Conservation (phyloP, 176 grass and related monocot genomes). For the Aegilops tauschii region DNA sequence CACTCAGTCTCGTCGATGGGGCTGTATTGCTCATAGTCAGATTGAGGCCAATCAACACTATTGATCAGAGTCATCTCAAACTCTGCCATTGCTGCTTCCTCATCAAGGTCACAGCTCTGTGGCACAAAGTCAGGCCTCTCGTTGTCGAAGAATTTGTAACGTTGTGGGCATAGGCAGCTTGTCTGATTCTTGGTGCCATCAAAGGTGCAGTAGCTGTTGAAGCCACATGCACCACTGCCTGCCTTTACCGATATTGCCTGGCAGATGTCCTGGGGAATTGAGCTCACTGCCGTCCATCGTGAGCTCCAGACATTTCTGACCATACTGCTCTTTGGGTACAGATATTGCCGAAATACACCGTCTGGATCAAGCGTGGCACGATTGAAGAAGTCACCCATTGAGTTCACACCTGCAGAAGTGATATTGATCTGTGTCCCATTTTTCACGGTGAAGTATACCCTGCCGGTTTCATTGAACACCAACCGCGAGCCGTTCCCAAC, state of each 20-base stretch:
- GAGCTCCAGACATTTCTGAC: background rate
- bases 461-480: constrained; percentile 31
- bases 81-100: background rate
- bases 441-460: background rate
- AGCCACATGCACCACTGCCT: no score
- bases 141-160: background rate
- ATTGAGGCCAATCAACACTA: background rate
- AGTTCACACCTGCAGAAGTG: background rate
- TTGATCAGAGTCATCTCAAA: background rate
- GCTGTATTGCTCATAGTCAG: background rate
- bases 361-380: background rate
- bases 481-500: background rate
- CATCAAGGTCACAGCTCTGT: constrained; percentile 12
- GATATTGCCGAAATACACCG: constrained; percentile 7
- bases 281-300: background rate
- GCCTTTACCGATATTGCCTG: no score
- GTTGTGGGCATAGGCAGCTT: background rate
- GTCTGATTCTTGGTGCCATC: background rate
- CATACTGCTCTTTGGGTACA: background rate
- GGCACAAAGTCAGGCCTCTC: background rate
- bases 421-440: background rate
- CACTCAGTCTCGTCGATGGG: background rate
- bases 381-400: background rate
- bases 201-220: constrained; percentile 11
- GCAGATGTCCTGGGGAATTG: background rate